Evolutionary conservation across 306 rosid species (phyloP), one percentile per base, ranked within the genome.

Genomic region (Dalbergia cultrata): DNA sequence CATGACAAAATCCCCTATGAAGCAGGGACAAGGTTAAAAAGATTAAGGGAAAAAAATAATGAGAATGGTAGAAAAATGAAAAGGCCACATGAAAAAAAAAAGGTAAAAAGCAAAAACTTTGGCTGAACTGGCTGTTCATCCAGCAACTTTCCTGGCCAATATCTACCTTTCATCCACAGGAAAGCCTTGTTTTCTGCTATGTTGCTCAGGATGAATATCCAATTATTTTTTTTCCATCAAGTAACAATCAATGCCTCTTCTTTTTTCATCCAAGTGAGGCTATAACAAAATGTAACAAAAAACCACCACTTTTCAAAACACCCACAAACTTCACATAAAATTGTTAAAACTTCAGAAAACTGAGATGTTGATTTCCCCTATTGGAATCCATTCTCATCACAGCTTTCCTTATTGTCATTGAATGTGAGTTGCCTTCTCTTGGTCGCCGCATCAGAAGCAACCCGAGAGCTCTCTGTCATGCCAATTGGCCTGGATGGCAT

Each of bases 371-470:
- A 14, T 56, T 77, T 56, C 21, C 77, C 37, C 35, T 72, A 70
- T 41, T 76, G 67, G 70, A 75, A 58, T 69, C 84, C 79, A 64
- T 88, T 77, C 31, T 41, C 69, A 16, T 83, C 87, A 18, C 21
- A 22, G 3, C 43, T 65, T 67, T 81, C 80, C 53, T 67, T 81
- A 57, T 57, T 37, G 73, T 81, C 60, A 14, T 53, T 70, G 64
- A 83, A 78, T 21, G 74, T n/a, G 56, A 80, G 77, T 63, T 77
- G 50, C 57, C 81, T 87, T 78, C 86, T 85, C 70, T 87, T 86
- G 19, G 61, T 47, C 70, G 57, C 57, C 41, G 67, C 67, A 6
- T 82, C 17, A 52, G 79, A 75, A 45, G 82, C 67, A 35, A 81
- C 71, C 58, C 79, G 58, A 44, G 88, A 75, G 66, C 74, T 82